A percentile compares a stretch with the other conserved stretches of the same genome.
These are phyloP conservation scores for Quercus lobata DNA, from an alignment of 331 rosid genomes.

Conservation along the genomic window DNA sequence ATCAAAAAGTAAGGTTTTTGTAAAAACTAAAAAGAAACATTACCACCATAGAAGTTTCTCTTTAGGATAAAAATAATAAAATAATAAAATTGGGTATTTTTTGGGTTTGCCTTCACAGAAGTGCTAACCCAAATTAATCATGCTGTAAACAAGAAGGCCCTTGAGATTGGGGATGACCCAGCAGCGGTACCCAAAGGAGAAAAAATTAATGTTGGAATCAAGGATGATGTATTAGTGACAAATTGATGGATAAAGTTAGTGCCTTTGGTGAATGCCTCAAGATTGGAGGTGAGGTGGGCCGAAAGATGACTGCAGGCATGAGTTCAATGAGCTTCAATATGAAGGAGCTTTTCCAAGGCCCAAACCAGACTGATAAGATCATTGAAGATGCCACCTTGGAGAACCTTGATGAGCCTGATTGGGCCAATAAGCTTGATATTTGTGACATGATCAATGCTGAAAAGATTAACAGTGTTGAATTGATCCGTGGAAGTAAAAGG, in stretches of 20 bases:
- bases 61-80: too few species aligned
- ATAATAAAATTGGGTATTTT: too few species aligned
- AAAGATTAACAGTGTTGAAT: conserved; percentile 59
- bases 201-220: too few species aligned
- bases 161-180: too few species aligned
- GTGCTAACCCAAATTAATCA: too few species aligned
- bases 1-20: too few species aligned
- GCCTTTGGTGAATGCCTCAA: conserved; percentile 80
- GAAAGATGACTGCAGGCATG: conserved; percentile 78
- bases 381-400: conserved; percentile 90
- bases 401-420: conserved; percentile 78
- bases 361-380: conserved; percentile 72
- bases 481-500: conserved; percentile 70
- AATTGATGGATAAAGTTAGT: conserved; percentile 92
- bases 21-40: too few species aligned
- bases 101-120: too few species aligned
- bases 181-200: too few species aligned
- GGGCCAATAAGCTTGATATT: conserved; percentile 85
- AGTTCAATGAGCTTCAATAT: conserved; percentile 86
- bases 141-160: too few species aligned
- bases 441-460: conserved; percentile 80
- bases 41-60: too few species aligned
- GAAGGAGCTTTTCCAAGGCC: conserved; percentile 78
- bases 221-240: conserved; percentile 33
- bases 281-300: conserved; percentile 75